These are phyloP conservation scores for Aspergillus incahuasiensis DNA, from an alignment of 495 filamentous ascomycete species.

Conservation along the genomic window DNA sequence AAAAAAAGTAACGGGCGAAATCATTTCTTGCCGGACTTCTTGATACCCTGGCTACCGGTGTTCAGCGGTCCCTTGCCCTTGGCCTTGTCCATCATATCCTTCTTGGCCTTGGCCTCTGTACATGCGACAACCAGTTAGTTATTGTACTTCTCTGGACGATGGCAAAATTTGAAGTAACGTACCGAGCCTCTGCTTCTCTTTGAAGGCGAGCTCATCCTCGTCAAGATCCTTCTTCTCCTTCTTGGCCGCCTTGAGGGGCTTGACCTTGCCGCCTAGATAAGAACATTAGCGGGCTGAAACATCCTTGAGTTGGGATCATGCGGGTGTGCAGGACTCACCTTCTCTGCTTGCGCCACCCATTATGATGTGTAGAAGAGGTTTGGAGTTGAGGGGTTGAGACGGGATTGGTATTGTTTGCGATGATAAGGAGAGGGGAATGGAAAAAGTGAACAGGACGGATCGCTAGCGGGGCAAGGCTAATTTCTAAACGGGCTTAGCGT, in stretches of 20 bases:
- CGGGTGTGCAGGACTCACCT: conserved; percentile 34
- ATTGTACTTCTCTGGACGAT: background rate
- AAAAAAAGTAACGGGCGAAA: background rate
- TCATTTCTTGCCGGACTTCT: conserved; percentile 89
- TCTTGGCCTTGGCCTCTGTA: conserved; percentile 71
- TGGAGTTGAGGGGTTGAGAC: background rate
- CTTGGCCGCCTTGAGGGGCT: conserved; percentile 78
- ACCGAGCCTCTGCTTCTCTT: conserved; percentile 71
- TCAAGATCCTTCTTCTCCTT: conserved; percentile 71
- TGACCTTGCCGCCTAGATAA: conserved; percentile 69
- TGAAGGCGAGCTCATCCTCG: conserved; percentile 70
- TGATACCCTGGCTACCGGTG: conserved; percentile 77
- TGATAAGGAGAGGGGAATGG: conserved; percentile 21
- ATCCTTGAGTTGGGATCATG: background rate
- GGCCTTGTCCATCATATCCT: conserved; percentile 63
- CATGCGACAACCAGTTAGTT: background rate
- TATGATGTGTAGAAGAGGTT: conserved; percentile 19
- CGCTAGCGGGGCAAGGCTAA: conserved; percentile 14
- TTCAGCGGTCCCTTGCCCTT: conserved; percentile 60
- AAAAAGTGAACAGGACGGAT: conserved; percentile 10
- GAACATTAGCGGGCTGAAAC: background rate
- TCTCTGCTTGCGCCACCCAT: conserved; percentile 70
- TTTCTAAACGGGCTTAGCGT: conserved; percentile 16
- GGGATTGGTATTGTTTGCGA: conserved; percentile 11
- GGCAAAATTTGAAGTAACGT: conserved; percentile 24